A percentile compares a stretch with the other conserved stretches of the same genome.
Evolutionary conservation across 2,329 filamentous ascomycete species (phyloP).

Genomic region (Xylariales sp.): DNA sequence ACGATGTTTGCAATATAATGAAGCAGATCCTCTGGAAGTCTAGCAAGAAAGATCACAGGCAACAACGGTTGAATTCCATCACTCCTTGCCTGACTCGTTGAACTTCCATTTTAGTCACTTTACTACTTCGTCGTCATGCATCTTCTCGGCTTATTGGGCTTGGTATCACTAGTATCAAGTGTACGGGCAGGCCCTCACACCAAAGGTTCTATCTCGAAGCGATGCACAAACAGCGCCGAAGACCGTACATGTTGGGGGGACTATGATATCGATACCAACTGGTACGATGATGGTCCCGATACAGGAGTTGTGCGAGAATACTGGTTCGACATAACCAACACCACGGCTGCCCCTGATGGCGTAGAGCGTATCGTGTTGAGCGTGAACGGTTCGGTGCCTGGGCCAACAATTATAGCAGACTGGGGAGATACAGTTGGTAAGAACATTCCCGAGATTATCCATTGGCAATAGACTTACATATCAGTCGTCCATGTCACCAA

Average conservation of each 20-base stretch:
- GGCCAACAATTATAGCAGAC: constrained; percentile 56
- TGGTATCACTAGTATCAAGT: constrained; percentile 1
- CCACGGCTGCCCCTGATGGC: constrained; percentile 55
- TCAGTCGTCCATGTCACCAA: constrained; percentile 65
- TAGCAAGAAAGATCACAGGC: background rate
- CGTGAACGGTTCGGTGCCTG: constrained; percentile 52
- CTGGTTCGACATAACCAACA: constrained; percentile 50
- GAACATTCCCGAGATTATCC: background rate
- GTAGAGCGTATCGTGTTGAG: constrained; percentile 52
- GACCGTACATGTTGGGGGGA: constrained; percentile 33
- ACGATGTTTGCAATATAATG: constrained; percentile 12
- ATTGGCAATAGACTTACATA: background rate
- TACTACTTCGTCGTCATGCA: constrained; percentile 6
- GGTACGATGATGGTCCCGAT: constrained; percentile 31
- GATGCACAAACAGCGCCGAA: constrained; percentile 27
- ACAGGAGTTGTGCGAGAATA: constrained; percentile 47
- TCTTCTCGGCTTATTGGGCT: constrained; percentile 1
- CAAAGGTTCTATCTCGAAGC: constrained; percentile 10
- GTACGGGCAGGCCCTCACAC: constrained; percentile 5
- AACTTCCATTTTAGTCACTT: background rate
- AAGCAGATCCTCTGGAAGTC: background rate
- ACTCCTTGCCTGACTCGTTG: background rate
- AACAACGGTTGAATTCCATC: background rate
- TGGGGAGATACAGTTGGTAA: constrained; percentile 59
- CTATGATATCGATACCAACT: constrained; percentile 36